Evolutionary conservation across 1,139 yeast genomes (phyloP).

Genomic region (Debaryomycetaceae sp.): DNA sequence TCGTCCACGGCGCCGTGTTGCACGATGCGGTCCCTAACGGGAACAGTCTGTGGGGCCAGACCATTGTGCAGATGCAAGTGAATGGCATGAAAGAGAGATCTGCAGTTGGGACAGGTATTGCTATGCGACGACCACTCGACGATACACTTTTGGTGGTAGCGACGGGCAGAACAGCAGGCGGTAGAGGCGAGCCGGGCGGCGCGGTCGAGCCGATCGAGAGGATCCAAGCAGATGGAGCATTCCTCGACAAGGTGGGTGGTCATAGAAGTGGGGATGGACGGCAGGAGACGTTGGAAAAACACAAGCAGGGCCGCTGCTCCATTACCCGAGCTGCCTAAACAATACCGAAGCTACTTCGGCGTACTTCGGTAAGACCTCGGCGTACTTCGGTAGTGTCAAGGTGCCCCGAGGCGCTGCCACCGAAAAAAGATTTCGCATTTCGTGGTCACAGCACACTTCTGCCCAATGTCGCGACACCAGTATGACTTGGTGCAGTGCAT

Average conservation of each 20-base stretch:
- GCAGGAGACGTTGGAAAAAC: neutral
- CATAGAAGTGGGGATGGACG: no score
- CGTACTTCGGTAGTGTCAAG: no score
- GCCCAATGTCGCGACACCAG: constrained; percentile 91
- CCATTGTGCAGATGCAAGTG: constrained; percentile 7
- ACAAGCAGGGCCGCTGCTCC: no score
- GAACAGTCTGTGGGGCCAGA: constrained; percentile 1
- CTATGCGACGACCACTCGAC: constrained; percentile 37
- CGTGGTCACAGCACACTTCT: no score
- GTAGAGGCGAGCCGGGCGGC: constrained; percentile 22
- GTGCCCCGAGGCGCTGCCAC: no score
- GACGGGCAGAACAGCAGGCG: constrained; percentile 19
- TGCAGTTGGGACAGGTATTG: constrained; percentile 45
- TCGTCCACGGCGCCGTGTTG: constrained; percentile 28
- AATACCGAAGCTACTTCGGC: no score
- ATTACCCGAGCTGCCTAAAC: no score
- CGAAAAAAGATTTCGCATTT: no score
- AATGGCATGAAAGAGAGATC: constrained; percentile 22
- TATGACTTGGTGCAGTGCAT: constrained; percentile 77
- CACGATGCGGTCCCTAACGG: constrained; percentile 22
- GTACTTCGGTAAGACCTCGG: no score
- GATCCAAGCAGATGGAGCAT: constrained; percentile 42
- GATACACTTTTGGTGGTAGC: constrained; percentile 37
- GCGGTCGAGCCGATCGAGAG: constrained; percentile 14
- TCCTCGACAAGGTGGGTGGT: no score